A percentile compares a stretch with the other conserved stretches of the same genome.
Conservation (phyloP, 2,329 filamentous ascomycete genomes). For the Cercospora janseana region DNA sequence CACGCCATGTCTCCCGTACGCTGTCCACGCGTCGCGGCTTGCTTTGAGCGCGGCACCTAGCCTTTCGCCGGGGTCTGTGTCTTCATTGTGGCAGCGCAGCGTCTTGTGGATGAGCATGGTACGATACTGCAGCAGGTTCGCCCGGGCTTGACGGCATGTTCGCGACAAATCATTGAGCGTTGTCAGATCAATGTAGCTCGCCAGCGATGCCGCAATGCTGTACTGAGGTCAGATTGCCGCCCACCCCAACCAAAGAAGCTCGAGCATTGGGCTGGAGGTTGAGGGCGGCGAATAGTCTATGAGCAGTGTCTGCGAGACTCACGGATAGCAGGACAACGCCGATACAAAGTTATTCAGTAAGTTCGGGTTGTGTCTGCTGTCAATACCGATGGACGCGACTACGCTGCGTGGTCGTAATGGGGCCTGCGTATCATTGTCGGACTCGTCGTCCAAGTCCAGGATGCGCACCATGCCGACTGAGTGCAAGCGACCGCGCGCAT, state of each 20-base stretch:
- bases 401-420: slow-evolving; percentile 28
- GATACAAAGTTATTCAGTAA: slow-evolving; percentile 60
- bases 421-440: slow-evolving; percentile 29
- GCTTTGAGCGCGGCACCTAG: slow-evolving; percentile 43
- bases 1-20: slow-evolving; percentile 29
- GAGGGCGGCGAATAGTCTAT: neutral
- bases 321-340: slow-evolving; percentile 68
- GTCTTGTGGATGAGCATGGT: slow-evolving; percentile 70
- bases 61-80: slow-evolving; percentile 52
- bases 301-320: slow-evolving; percentile 39
- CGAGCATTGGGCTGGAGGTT: neutral
- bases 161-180: slow-evolving; percentile 78
- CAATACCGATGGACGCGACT: slow-evolving; percentile 25
- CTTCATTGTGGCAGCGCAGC: slow-evolving; percentile 76
- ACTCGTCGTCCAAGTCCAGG: slow-evolving; percentile 45
- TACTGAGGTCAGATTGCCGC: slow-evolving; percentile 22
- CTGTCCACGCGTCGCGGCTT: slow-evolving; percentile 31
- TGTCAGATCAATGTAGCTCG: slow-evolving; percentile 78
- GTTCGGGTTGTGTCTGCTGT: slow-evolving; percentile 51
- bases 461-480: slow-evolving; percentile 43
- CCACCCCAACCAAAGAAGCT: slow-evolving; percentile 15
- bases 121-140: slow-evolving; percentile 75
- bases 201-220: slow-evolving; percentile 75
- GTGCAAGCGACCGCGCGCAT: slow-evolving; percentile 20
- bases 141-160: slow-evolving; percentile 76